phyloP scores from a whole-genome alignment of 768 basidiomycete genomes.

The Kondoa subrosea region DNA sequence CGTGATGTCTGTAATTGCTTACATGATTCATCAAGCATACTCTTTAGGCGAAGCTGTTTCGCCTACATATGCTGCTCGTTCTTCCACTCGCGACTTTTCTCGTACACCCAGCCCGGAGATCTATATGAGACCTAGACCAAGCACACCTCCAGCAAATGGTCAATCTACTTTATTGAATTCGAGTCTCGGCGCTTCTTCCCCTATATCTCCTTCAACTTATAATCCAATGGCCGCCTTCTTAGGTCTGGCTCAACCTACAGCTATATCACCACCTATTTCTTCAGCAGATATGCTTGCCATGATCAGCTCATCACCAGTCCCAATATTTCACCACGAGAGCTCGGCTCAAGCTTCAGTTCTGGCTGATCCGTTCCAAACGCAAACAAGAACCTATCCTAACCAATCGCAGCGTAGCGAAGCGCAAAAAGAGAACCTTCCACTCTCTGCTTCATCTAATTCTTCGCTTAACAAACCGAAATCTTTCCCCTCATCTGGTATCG shows the following conservation, averaged over 20 bases:
- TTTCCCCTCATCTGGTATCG: neutral
- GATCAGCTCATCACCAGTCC: neutral
- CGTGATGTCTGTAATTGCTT: no score
- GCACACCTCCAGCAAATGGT: neutral
- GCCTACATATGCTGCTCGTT: neutral
- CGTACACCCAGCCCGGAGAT: neutral
- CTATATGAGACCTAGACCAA: neutral
- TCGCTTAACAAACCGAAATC: neutral
- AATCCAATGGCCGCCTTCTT: conserved; percentile 5
- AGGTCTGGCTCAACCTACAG: neutral
- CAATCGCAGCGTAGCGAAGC: neutral
- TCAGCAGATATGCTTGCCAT: neutral
- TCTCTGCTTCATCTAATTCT: neutral
- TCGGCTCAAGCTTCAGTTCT: neutral
- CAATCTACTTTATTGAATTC: neutral
- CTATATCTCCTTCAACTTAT: neutral
- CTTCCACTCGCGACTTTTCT: no score
- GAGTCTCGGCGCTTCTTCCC: neutral
- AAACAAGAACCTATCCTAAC: neutral
- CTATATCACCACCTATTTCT: neutral
- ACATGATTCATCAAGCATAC: no score
- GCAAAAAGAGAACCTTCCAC: neutral
- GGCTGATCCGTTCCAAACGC: neutral
- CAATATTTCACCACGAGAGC: no score
- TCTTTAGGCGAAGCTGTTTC: neutral